Evolutionary conservation across 805 yeast genomes (phyloP), one percentile per base, ranked within the genome.

Genomic region (Spathaspora girioi): DNA sequence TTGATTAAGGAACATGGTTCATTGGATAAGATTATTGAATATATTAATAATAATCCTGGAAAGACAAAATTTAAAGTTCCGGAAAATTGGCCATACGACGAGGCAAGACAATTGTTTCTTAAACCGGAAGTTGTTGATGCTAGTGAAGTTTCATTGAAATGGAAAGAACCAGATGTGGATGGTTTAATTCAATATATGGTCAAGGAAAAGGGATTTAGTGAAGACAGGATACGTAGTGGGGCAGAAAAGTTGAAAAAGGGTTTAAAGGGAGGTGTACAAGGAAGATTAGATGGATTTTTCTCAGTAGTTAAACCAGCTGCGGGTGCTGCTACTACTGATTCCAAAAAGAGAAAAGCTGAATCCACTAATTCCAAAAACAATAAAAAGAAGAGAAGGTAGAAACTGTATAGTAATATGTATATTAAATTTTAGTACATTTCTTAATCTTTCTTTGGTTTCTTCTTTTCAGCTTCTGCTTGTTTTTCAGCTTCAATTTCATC

Each of bases 61-160:
- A 78, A 78, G 52, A 70, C 81, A 4, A 93, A 91, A 64, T 86
- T 84, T 67, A 86, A 84, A 61, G 79, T 94, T 23, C 98, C 99
- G 1, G 97, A 92, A 62, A 84, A 89, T 60, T 94, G 97, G 97
- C 97, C 97, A 1, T 92, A 77, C 62, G 82, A 81, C 53, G 96
- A 87, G 59, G 98, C 97, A 2, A 80, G 97, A 61, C 83, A 87
- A 54, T 72, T 94, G 45, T 93, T 94, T 64, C 67, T 84, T 59
- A 73, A 84, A 18, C 98, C 99, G 0, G 98, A 93, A 27, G 89
- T 91, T 2, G 64, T 75, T 5, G 76, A 79, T 38, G 84, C 87
- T 1, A 70, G 72, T 1, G 85, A 83, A 0, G 73, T 89, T 9
- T 80, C 80, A 2, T 65, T 94, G 60, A 90, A 91, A 66, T 94